Evolutionary conservation across 805 yeast species (phyloP), one percentile per base, ranked within the genome.

Genomic region (Teunomyces aglyptinius): DNA sequence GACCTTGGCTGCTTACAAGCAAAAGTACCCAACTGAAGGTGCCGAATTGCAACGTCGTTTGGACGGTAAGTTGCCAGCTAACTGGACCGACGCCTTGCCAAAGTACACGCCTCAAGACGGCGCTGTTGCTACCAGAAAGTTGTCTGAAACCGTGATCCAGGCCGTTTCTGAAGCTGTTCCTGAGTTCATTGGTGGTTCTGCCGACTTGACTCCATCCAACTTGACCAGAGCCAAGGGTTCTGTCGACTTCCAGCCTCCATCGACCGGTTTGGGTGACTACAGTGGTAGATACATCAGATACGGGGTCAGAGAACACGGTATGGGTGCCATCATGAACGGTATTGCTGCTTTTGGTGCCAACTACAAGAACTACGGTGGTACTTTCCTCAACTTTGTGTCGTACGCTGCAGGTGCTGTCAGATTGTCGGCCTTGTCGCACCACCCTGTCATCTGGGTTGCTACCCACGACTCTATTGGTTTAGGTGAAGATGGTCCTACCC

Each of bases 281-380:
- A 54, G 82, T 48, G 99, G 99, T 67, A 85, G 96, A 68, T 92
- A 92, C 78, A 78, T 92, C 72, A 86, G 97, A 77, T 92, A 85
- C 70, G 99, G 99, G 84, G 96, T 92, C 56, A 86, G 99, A 76
- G 99, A 92, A 80, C 98, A 94, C 75, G 97, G 89, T 71, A 90
- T 92, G 97, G 97, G 96, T 76, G 97, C 97, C 55, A 86, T 91
- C 70, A 80, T 91, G 83, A 92, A 94, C 75, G 99, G 99, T 85
- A 86, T 92, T 60, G 79, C 94, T 49, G 97, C 97, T 46, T 92
- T 75, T 64, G 86, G 86, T 74, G 87, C 86, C 54, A 89, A 88
- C 76, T 82, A 77, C 80, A 86, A 84, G 71, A 85, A 90, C 59
- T 91, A 84, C 76, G 97, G 97, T 70, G 98, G 96, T 74, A 92